Conservation (phyloP, 352 stramenopile genomes). For the Pythium diclinum region DNA sequence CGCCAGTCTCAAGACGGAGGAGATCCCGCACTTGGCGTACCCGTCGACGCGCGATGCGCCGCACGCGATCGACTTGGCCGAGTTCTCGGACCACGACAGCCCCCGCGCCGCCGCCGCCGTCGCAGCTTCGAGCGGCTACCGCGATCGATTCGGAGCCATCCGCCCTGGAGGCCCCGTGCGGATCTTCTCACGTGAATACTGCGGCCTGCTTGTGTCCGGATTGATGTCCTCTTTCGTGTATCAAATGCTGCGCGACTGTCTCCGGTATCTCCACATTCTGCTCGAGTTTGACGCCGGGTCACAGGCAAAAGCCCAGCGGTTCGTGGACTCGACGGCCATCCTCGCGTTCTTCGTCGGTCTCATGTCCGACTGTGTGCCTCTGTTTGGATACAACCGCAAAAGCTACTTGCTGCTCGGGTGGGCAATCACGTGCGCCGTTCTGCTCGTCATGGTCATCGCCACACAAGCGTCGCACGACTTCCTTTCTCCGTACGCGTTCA, state of each 20-base stretch:
- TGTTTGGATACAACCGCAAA: background rate
- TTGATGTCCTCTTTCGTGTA: conserved; percentile 11
- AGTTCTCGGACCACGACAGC: background rate
- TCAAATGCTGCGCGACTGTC: conserved; percentile 10
- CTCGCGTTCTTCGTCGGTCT: background rate
- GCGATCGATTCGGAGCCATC: background rate
- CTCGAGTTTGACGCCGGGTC: background rate
- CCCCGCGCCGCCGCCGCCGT: background rate
- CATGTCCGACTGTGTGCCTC: background rate
- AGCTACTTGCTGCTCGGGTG: background rate
- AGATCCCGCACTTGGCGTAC: conserved; percentile 10
- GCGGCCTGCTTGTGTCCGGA: conserved; percentile 10
- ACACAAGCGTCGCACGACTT: background rate
- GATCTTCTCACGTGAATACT: conserved; percentile 15
- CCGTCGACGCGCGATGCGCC: conserved; percentile 7
- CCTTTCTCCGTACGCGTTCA: background rate
- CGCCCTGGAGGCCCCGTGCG: conserved; percentile 10
- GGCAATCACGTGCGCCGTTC: background rate
- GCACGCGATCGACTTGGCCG: conserved; percentile 5
- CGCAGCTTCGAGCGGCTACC: background rate
- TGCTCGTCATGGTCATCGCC: background rate
- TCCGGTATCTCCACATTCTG: background rate
- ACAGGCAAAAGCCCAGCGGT: background rate
- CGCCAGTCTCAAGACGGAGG: background rate
- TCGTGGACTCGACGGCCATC: background rate